These are phyloP conservation scores for Lunularia cruciata DNA, from an alignment of 225 moss, liverwort and hornwort species.

Conservation along the genomic window DNA sequence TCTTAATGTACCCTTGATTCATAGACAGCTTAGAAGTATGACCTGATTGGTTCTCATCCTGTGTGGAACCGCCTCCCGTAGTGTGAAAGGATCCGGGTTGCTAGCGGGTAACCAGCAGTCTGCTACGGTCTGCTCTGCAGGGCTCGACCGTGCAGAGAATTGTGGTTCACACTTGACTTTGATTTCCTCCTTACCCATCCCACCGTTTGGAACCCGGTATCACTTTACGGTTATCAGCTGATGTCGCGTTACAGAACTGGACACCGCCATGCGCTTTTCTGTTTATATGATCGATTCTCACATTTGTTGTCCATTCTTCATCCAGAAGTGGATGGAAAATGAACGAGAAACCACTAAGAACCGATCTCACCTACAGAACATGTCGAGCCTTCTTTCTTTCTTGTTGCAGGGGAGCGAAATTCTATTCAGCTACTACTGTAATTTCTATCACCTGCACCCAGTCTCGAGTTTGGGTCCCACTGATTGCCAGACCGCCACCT, in stretches of 20 bases:
- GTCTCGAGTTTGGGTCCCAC: not conserved
- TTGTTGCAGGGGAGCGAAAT: not conserved
- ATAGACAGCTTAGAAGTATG: no score
- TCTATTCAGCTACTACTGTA: no score
- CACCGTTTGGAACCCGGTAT: not conserved
- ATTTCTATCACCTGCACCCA: no score
- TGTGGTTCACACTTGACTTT: not conserved
- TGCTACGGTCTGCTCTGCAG: no score
- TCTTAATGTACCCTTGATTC: no score
- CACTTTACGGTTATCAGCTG: not conserved
- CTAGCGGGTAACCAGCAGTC: no score
- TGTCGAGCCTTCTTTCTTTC: not conserved
- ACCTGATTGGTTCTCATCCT: no score
- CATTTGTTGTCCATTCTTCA: not conserved
- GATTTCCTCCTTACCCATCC: not conserved
- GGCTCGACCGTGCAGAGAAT: slow-evolving; percentile 1
- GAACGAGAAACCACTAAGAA: not conserved
- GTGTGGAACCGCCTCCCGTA: no score
- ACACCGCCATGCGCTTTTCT: no score
- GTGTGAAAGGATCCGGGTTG: not conserved
- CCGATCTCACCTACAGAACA: not conserved
- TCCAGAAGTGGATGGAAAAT: not conserved
- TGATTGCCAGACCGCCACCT: not conserved
- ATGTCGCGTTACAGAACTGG: no score
- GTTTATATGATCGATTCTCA: not conserved